Base-by-base conservation (phyloP, 495 filamentous ascomycete species). In the Lindgomyces ingoldianus region DNA sequence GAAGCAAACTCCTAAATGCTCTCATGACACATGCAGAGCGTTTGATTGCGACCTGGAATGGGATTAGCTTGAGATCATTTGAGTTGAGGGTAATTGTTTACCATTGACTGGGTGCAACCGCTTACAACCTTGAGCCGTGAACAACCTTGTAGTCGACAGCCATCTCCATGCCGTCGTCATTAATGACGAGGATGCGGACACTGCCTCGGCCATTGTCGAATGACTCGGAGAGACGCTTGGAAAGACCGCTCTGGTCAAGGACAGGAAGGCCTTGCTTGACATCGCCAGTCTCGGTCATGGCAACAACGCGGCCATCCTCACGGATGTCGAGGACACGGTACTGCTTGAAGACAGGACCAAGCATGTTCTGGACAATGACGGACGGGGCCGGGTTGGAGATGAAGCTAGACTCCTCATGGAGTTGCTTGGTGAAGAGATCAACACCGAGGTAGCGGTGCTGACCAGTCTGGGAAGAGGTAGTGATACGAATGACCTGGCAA, bases 401-500 rank as follows among this genome's bases (percentile, higher is more conserved):
- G 81, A 97, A 97, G 76, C 88, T 92, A 51, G 92, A 96, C 88
- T 98, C 94, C 81, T 98, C 94, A 78, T 98, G 93, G 57, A 98
- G 87, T 81, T 97, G 90, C 85, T 96, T 93, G 84, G 92, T 96
- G 91, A 98, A 98, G 73, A 98, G 90, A 81, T 98, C 94, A 67
- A 98, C 94, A 84, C 94, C 94, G 58, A 98, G 89, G 87, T 98
- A 98, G 76, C 94, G 91, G 84, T 98, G 91, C 86, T 98, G 94
- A 76, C 95, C 94, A 47, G 94, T 98, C 82, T 96, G 93, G 67
- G 90, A 86, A 60, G 95, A 98, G 79, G 92, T 95, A 69, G 91
- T 95, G 88, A 98, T 97, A 74, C 93, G 93, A 85, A 98, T 98
- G 76, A 98, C 93, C 86, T 98, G 94, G 90, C 93, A 98, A 65